Conservation (phyloP, 1,284 basidiomycete species). For the Earliella scabrosa region DNA sequence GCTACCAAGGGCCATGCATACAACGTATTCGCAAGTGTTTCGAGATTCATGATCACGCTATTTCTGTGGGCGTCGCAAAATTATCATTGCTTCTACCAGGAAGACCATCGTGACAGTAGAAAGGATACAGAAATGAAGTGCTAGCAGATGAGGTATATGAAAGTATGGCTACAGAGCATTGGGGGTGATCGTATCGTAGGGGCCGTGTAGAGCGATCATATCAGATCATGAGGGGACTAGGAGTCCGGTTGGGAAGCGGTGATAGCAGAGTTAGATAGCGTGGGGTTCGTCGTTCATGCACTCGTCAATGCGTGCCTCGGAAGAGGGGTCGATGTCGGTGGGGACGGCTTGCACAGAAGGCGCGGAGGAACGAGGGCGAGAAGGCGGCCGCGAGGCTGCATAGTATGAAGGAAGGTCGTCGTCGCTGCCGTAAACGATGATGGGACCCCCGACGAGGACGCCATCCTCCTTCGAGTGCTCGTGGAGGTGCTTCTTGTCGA, state of each 20-base stretch:
- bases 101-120: too few relatives aligned
- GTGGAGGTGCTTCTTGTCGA: not conserved
- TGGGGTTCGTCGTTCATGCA: not conserved
- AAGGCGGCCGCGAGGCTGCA: not conserved
- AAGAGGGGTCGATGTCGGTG: constrained; percentile 3
- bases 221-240: too few relatives aligned
- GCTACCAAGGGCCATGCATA: too few relatives aligned
- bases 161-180: not conserved
- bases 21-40: too few relatives aligned
- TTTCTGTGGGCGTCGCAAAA: too few relatives aligned
- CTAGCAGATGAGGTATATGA: not conserved
- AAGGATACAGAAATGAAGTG: too few relatives aligned
- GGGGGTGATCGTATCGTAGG: not conserved
- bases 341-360: not conserved
- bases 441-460: not conserved
- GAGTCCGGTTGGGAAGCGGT: too few relatives aligned
- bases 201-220: not conserved
- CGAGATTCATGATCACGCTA: too few relatives aligned
- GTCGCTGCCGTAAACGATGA: not conserved
- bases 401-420: constrained; percentile 9
- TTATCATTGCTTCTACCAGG: too few relatives aligned
- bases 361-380: constrained; percentile 1
- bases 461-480: constrained; percentile 1
- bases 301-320: not conserved
- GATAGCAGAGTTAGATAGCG: not conserved